Evolutionary conservation across 2,329 filamentous ascomycete species (phyloP).

Genomic region (Fusarium domesticum): DNA sequence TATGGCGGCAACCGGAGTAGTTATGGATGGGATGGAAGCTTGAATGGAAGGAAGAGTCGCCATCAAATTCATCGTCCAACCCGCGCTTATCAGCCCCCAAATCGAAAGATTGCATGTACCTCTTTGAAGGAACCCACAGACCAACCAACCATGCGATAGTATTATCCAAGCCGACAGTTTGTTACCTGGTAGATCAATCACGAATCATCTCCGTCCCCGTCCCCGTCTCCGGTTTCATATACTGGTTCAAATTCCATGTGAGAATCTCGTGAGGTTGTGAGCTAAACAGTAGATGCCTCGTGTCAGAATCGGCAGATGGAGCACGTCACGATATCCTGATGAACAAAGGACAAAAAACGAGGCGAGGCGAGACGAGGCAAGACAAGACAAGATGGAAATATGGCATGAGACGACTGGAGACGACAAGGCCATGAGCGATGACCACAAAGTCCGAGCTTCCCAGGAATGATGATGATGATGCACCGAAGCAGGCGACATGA

Average conservation of each 20-base stretch:
- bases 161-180: not conserved
- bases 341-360: not conserved
- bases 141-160: not conserved
- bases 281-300: not conserved
- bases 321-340: not conserved
- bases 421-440: too few species aligned
- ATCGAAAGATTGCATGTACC: too few species aligned
- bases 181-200: not conserved
- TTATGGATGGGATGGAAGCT: too few species aligned
- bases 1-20: not conserved
- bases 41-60: not conserved
- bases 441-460: too few species aligned
- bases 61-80: too few species aligned
- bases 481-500: too few species aligned
- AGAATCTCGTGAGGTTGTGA: not conserved
- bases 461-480: too few species aligned
- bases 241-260: too few species aligned
- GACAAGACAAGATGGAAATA: not conserved
- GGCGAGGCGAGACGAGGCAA: not conserved
- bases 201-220: not conserved
- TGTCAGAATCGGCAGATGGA: not conserved
- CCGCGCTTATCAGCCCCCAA: too few species aligned
- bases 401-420: not conserved
- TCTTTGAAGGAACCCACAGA: not conserved
- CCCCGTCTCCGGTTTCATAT: too few species aligned